These are phyloP conservation scores for Leccinellum rugosiceps DNA, from an alignment of 768 basidiomycete genomes.

Conservation along the genomic window DNA sequence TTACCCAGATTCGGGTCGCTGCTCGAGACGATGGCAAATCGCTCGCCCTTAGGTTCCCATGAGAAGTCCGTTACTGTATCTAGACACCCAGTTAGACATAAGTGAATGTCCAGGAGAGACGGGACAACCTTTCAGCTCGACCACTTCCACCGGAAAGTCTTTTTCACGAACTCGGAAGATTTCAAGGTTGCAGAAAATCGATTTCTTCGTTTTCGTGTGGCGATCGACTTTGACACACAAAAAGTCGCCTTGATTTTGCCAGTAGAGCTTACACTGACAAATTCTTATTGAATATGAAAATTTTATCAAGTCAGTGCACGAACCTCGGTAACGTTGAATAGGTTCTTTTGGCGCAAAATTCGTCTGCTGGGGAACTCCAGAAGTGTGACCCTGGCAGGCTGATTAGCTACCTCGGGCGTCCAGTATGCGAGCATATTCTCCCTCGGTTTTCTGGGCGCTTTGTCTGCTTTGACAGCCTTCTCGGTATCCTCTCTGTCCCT, in stretches of 20 bases:
- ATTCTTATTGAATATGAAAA: not conserved
- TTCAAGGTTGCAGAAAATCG: conserved; percentile 96
- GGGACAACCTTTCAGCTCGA: conserved; percentile 86
- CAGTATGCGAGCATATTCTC: conserved; percentile 97
- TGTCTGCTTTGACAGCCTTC: conserved; percentile 37
- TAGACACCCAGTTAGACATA: conserved; percentile 30
- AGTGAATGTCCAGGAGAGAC: not conserved
- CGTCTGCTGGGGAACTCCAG: conserved; percentile 83
- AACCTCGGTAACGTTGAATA: conserved; percentile 97
- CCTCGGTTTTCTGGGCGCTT: conserved; percentile 57
- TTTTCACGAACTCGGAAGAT: conserved; percentile 97
- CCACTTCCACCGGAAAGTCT: conserved; percentile 94
- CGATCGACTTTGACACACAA: conserved; percentile 99
- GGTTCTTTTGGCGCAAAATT: conserved; percentile 88
- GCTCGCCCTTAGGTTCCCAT: conserved; percentile 97
- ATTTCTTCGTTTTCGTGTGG: conserved; percentile 98
- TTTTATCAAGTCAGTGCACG: conserved; percentile 26
- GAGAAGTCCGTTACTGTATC: conserved; percentile 95
- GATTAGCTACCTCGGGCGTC: conserved; percentile 95
- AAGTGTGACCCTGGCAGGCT: conserved; percentile 95
- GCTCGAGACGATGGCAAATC: conserved; percentile 94
- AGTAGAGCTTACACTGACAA: conserved; percentile 88
- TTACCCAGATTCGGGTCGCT: conserved; percentile 92
- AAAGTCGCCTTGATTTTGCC: conserved; percentile 98
- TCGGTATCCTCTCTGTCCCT: conserved; percentile 77